Percentiles rank a stretch among this genome's conserved stretches.
These are phyloP conservation scores for Mortierella hygrophila DNA, from an alignment of 192 early-diverging fungal genomes.

Conservation along the genomic window DNA sequence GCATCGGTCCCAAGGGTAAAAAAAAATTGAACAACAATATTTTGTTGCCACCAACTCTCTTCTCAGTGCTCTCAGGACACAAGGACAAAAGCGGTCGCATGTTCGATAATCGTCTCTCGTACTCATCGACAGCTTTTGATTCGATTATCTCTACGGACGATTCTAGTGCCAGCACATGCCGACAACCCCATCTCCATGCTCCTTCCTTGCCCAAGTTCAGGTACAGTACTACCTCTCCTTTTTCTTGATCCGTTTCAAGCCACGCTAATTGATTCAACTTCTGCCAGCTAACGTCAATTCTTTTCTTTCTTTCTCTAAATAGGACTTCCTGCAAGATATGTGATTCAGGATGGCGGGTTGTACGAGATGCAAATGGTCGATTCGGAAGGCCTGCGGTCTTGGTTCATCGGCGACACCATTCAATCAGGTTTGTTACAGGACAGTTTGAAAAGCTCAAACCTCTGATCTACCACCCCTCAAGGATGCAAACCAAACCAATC, in stretches of 20 bases:
- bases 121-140: neutral
- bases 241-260: neutral
- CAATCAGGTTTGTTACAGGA: conserved; percentile 50
- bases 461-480: neutral
- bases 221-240: conserved; percentile 13
- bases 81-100: neutral
- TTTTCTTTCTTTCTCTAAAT: neutral
- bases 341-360: conserved; percentile 56
- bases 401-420: conserved; percentile 60
- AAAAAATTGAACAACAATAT: neutral
- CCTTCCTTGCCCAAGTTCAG: conserved; percentile 56
- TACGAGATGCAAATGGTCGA: conserved; percentile 58
- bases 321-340: conserved; percentile 58
- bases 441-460: too few species aligned
- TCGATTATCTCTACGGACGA: too few species aligned
- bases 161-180: conserved; percentile 16
- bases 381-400: conserved; percentile 53
- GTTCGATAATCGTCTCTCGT: neutral
- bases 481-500: neutral
- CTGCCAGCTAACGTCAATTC: neutral
- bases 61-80: neutral
- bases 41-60: neutral
- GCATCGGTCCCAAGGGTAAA: conserved; percentile 44
- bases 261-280: neutral
- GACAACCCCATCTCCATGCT: conserved; percentile 47